Conservation (phyloP, 208 protist species). For the Eutreptiella sp. region DNA sequence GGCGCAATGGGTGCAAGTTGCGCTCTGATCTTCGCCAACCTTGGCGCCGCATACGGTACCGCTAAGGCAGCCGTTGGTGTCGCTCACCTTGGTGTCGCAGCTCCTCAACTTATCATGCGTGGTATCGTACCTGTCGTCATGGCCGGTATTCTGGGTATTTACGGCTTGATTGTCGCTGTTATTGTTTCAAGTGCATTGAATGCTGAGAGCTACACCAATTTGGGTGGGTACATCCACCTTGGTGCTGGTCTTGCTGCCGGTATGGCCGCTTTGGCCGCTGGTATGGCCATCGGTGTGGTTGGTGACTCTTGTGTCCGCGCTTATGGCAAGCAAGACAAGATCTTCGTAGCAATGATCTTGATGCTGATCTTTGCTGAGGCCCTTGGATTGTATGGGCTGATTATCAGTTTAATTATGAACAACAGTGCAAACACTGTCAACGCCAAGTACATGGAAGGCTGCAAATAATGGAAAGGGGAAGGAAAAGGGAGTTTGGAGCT, state of each 20-base stretch:
- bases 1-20: too few species aligned
- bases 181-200: constrained; percentile 90
- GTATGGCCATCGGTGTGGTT: constrained; percentile 98
- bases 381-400: constrained; percentile 97
- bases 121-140: constrained; percentile 84
- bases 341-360: constrained; percentile 99
- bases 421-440: constrained; percentile 59
- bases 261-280: constrained; percentile 85
- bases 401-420: constrained; percentile 93
- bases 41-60: constrained; percentile 97
- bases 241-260: constrained; percentile 92
- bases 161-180: constrained; percentile 98
- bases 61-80: constrained; percentile 96
- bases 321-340: constrained; percentile 89
- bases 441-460: constrained; percentile 14
- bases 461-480: too few species aligned
- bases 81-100: constrained; percentile 89
- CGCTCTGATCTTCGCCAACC: constrained; percentile 78
- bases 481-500: too few species aligned
- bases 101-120: constrained; percentile 90
- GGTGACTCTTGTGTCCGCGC: constrained; percentile 88
- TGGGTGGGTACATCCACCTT: constrained; percentile 85
- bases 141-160: constrained; percentile 97
- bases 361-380: constrained; percentile 99
- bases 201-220: constrained; percentile 61